Evolutionary conservation across 345 rosid genomes (phyloP), one percentile per base, ranked within the genome.

Genomic region (Erysimum cheiranthoides): DNA sequence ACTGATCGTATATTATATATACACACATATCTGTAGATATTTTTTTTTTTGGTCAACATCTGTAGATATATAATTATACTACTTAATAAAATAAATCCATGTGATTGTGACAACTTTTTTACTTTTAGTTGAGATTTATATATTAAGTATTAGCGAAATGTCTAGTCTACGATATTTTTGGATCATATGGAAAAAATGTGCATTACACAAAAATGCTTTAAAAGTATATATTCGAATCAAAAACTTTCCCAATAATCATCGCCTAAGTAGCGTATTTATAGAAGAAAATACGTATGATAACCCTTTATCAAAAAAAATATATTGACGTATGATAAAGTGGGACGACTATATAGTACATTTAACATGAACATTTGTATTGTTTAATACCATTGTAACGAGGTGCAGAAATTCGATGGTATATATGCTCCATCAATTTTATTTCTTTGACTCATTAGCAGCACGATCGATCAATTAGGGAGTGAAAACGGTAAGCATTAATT

Each of bases 71-170:
- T 40, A 18, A 21, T 21, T n/a, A 4, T 16, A 61, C 5, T 61
- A 50, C 5, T 50, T 35, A 10, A 60, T 47, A 49, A 60, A 25
- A 36, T 4, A 17, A 8, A 31, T 45, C 13, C 39, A 74, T 74
- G 58, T 60, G 73, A 51, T 50, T 60, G 54, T 74, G 53, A 67
- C 36, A 75, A 39, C 68, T 59, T 17, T 16, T 52, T 30, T 17
- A 52, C 54, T 50, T 59, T 50, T 52, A 40, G 62, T 31, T 50
- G 62, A 68, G 46, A 59, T 49, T 58, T 39, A n/a, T n/a, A n/a
- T n/a, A 58, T 36, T 57, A 28, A 27, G 42, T 74, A 57, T 45
- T 36, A 57, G 35, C 27, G 34, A 57, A 70, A 46, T 47, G 47
- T n/a, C 35, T 65, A 73, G 59, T 73, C 31, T 45, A 45, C 42